These are phyloP conservation scores for Verruconis gallopava DNA, from an alignment of 2,329 filamentous ascomycete genomes.

Conservation along the genomic window DNA sequence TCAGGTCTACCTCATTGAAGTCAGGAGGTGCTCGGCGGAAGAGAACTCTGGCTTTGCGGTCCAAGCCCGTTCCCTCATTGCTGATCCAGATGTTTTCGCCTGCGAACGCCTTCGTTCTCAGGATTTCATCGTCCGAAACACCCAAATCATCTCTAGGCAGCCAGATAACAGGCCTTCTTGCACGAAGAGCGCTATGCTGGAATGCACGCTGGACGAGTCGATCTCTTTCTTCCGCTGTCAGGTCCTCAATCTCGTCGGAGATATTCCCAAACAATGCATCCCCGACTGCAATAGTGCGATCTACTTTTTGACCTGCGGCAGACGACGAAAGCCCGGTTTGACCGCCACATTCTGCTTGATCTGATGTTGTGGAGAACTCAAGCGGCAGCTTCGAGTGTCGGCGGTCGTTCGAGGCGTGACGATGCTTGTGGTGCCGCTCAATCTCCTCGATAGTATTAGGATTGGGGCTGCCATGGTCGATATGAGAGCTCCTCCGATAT, in stretches of 20 bases:
- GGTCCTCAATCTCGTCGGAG: slow-evolving; percentile 86
- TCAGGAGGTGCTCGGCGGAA: slow-evolving; percentile 80
- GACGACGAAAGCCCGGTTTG: neutral
- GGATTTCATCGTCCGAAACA: slow-evolving; percentile 82
- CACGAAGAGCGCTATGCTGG: slow-evolving; percentile 75
- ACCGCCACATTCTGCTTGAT: neutral
- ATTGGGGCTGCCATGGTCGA: slow-evolving; percentile 11
- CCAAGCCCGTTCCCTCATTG: slow-evolving; percentile 80
- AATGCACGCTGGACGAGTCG: slow-evolving; percentile 77
- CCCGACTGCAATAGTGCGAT: slow-evolving; percentile 33
- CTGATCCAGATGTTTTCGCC: slow-evolving; percentile 75
- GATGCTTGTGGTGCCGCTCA: neutral
- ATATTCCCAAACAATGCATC: slow-evolving; percentile 77
- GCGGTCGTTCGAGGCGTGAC: neutral
- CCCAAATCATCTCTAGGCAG: slow-evolving; percentile 84
- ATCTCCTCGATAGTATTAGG: slow-evolving; percentile 9
- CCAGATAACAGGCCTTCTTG: slow-evolving; percentile 80
- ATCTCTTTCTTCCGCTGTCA: slow-evolving; percentile 82
- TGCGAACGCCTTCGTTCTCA: slow-evolving; percentile 61
- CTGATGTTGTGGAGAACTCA: neutral
- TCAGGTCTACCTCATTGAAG: slow-evolving; percentile 78
- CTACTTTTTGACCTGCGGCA: slow-evolving; percentile 40
- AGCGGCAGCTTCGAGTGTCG: neutral
- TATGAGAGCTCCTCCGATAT: slow-evolving; percentile 1
- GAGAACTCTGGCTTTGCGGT: slow-evolving; percentile 65